These are phyloP conservation scores for Didymella pinodella DNA, from an alignment of 2,329 filamentous ascomycete species.

Conservation along the genomic window DNA sequence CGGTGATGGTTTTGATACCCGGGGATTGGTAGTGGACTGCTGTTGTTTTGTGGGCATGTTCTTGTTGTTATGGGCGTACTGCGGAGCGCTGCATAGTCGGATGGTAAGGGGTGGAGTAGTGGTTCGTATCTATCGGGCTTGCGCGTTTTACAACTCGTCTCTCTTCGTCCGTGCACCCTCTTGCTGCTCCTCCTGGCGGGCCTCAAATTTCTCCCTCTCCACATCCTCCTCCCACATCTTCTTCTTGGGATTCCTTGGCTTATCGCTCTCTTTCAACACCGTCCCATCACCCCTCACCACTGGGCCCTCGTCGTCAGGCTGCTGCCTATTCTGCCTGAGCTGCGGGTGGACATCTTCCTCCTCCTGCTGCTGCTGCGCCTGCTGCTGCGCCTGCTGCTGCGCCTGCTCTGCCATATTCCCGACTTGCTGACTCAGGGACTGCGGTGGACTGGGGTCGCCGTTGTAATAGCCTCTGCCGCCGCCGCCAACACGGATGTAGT, in stretches of 20 bases:
- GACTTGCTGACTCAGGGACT: constrained; percentile 52
- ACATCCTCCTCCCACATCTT: constrained; percentile 65
- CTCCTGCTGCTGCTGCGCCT: constrained; percentile 32
- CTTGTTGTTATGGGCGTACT: neutral
- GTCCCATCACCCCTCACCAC: constrained; percentile 56
- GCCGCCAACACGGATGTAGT: constrained; percentile 59
- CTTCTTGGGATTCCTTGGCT: constrained; percentile 65
- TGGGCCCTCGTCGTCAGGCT: constrained; percentile 41
- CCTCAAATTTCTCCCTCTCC: constrained; percentile 43
- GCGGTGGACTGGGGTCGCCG: constrained; percentile 46
- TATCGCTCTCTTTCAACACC: constrained; percentile 53
- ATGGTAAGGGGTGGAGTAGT: too few relatives aligned
- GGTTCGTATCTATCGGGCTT: neutral
- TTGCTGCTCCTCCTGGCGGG: constrained; percentile 5
- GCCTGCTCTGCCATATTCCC: constrained; percentile 54
- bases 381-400: constrained; percentile 33
- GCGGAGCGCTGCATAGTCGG: neutral
- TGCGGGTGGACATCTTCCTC: constrained; percentile 38
- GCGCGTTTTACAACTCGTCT: constrained; percentile 17
- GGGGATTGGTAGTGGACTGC: neutral
- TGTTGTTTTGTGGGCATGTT: neutral
- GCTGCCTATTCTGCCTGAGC: constrained; percentile 32
- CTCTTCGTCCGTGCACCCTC: constrained; percentile 14
- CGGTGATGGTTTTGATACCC: constrained; percentile 9
- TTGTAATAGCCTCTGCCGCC: constrained; percentile 57